Percentiles rank a stretch among this genome's conserved stretches.
These are phyloP conservation scores for Auriculariales sp. DNA, from an alignment of 768 basidiomycete species.

Conservation along the genomic window DNA sequence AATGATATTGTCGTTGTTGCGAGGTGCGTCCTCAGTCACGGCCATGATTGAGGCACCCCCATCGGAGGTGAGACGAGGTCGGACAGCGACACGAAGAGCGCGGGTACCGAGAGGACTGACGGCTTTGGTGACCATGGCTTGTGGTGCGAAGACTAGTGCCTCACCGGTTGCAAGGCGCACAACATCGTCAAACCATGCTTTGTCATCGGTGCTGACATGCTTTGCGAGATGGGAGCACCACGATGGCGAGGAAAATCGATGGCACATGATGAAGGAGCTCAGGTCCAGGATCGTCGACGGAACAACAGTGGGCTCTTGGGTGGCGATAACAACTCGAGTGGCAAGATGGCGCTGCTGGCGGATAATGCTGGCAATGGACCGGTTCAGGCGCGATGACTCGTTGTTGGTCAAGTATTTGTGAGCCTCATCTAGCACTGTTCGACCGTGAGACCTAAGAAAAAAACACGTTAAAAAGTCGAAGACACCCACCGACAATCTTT, in stretches of 20 bases:
- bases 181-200: too few species aligned
- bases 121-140: too few species aligned
- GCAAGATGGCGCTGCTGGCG: conserved; percentile 59
- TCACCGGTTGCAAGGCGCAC: too few species aligned
- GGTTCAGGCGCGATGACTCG: conserved; percentile 38
- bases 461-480: background rate
- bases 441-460: background rate
- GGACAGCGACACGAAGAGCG: too few species aligned
- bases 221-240: conserved; percentile 61
- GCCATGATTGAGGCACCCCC: too few species aligned
- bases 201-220: too few species aligned
- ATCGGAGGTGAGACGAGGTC: too few species aligned
- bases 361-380: conserved; percentile 41
- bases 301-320: conserved; percentile 66
- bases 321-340: conserved; percentile 60
- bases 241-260: conserved; percentile 59
- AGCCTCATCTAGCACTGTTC: conserved; percentile 50
- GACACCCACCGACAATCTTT: background rate
- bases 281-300: conserved; percentile 54
- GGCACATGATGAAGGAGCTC: conserved; percentile 46
- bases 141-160: too few species aligned
- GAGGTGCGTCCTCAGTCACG: too few species aligned
- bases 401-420: conserved; percentile 56
- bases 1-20: too few species aligned
- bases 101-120: too few species aligned